Conservation (phyloP, 2,329 filamentous ascomycete genomes). For the Ascochyta lentis region DNA sequence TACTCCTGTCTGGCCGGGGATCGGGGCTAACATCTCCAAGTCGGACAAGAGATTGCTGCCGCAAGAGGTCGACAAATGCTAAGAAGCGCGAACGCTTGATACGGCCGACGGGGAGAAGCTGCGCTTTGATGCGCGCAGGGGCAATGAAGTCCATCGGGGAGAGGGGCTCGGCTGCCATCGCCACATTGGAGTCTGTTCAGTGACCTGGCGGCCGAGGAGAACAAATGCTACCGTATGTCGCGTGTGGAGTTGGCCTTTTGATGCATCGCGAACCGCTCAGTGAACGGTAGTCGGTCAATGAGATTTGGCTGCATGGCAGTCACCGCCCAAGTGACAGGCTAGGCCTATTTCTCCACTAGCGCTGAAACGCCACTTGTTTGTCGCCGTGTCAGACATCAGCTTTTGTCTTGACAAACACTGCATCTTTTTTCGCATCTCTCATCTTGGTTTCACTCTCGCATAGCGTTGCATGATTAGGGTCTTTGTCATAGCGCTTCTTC, state of each 20-base stretch:
- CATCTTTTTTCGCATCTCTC: constrained; percentile 10
- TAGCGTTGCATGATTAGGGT: constrained; percentile 38
- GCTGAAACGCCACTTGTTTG: constrained; percentile 17
- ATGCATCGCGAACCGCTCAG: constrained; percentile 24
- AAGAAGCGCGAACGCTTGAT: constrained; percentile 84
- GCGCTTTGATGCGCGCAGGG: constrained; percentile 86
- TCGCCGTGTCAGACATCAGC: constrained; percentile 3
- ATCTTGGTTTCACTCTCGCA: constrained; percentile 30
- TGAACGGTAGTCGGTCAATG: constrained; percentile 26
- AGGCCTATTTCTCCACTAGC: constrained; percentile 14
- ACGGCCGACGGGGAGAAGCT: constrained; percentile 84
- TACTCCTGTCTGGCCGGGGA: constrained; percentile 85
- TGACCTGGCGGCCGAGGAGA: constrained; percentile 25
- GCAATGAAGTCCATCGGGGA: constrained; percentile 73
- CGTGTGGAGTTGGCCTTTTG: constrained; percentile 9
- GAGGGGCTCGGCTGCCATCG: constrained; percentile 87
- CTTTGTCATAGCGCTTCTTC: constrained; percentile 27
- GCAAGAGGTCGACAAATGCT: constrained; percentile 78
- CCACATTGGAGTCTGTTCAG: constrained; percentile 55
- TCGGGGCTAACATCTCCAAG: constrained; percentile 87
- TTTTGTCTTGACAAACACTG: not conserved
- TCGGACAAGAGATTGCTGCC: constrained; percentile 79
- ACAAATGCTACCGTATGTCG: constrained; percentile 29
- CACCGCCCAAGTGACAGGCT: constrained; percentile 13
- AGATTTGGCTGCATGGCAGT: constrained; percentile 32